Conservation (phyloP, 1,284 basidiomycete species). For the Cryptococcus sp. region DNA sequence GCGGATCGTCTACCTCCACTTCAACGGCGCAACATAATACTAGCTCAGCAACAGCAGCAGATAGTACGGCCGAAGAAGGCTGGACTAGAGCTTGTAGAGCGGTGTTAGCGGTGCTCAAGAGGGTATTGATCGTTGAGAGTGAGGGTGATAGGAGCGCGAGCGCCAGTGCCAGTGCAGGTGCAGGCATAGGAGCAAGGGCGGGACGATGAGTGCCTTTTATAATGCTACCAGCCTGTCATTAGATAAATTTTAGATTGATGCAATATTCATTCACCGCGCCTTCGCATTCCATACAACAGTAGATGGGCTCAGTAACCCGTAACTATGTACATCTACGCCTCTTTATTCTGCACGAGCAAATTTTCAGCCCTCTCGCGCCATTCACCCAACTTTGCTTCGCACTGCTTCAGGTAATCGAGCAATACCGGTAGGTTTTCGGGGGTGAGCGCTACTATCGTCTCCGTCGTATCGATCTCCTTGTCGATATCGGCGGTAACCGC, state of each 20-base stretch:
- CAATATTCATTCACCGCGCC: too few relatives aligned
- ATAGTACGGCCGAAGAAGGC: slow-evolving; percentile 66
- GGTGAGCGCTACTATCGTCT: slow-evolving; percentile 38
- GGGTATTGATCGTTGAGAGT: slow-evolving; percentile 51
- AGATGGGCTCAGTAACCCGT: neutral
- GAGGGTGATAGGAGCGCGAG: slow-evolving; percentile 33
- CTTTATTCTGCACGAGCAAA: neutral
- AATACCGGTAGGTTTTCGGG: slow-evolving; percentile 47
- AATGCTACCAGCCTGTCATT: too few relatives aligned
- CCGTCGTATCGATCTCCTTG: slow-evolving; percentile 3
- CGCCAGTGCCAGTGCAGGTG: neutral
- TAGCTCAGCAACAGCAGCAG: slow-evolving; percentile 1
- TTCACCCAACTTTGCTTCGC: slow-evolving; percentile 41
- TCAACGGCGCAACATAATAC: slow-evolving; percentile 8
- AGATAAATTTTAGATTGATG: too few relatives aligned
- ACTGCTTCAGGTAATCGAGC: slow-evolving; percentile 44
- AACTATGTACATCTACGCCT: too few relatives aligned
- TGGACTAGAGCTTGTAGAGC: slow-evolving; percentile 94
- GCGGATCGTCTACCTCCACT: slow-evolving; percentile 10
- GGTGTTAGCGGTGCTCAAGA: slow-evolving; percentile 84
- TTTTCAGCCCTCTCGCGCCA: slow-evolving; percentile 33
- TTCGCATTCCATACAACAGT: neutral
- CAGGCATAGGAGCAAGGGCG: neutral
- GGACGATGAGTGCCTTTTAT: too few relatives aligned
- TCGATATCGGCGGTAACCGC: neutral